A percentile compares a stretch with the other conserved stretches of the same genome.
Conservation (phyloP, 129 eudicot species). For the Chrysanthemum seticuspe region DNA sequence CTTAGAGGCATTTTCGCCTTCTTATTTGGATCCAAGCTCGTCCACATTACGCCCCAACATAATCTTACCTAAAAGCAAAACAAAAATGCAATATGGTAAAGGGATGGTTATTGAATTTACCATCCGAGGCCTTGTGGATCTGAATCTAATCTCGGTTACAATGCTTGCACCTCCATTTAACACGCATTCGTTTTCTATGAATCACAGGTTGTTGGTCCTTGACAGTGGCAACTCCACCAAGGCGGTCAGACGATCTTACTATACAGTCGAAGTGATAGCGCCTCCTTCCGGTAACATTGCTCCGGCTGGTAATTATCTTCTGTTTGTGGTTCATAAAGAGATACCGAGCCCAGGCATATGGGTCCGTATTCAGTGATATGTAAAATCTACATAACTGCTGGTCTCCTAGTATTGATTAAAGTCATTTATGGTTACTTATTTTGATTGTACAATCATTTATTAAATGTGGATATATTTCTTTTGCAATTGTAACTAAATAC, state of each 20-base stretch:
- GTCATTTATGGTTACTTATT: neutral
- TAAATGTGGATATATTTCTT: conserved; percentile 1
- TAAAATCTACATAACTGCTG: no score
- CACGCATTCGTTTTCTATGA: neutral
- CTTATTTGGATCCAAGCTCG: neutral
- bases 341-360: neutral
- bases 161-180: neutral
- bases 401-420: neutral
- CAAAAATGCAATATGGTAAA: neutral
- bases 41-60: neutral
- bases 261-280: neutral
- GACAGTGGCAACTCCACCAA: neutral
- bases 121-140: neutral
- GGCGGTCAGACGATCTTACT: neutral
- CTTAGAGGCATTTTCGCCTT: neutral
- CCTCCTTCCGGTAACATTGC: neutral
- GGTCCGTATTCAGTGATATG: neutral
- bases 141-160: neutral
- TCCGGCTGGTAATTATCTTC: conserved; percentile 4
- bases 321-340: neutral
- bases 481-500: neutral
- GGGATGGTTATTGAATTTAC: neutral
- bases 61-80: neutral
- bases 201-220: conserved; percentile 1
- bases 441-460: neutral